phyloP scores from a whole-genome alignment of 192 early-diverging fungal species.

The Physocladia obscura region DNA sequence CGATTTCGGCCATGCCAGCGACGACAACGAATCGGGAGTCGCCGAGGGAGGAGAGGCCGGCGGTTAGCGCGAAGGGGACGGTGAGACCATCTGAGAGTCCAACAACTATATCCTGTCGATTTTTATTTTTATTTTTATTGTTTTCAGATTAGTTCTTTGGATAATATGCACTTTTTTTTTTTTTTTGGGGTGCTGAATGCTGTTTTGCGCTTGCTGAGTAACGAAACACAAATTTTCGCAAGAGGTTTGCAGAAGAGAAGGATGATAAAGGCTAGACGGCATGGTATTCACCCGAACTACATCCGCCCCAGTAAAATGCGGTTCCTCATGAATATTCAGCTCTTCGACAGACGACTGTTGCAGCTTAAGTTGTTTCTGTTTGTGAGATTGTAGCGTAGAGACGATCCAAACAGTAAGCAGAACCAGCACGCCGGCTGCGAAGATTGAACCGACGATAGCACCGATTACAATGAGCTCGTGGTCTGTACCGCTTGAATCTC shows the following conservation, averaged over 20 bases:
- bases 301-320: constrained; percentile 32
- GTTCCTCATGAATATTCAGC: constrained; percentile 27
- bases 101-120: background rate
- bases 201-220: too few relatives aligned
- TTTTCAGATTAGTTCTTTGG: background rate
- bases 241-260: too few relatives aligned
- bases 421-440: background rate
- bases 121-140: background rate
- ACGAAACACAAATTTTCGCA: background rate
- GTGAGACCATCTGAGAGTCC: constrained; percentile 42
- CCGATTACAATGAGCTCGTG: background rate
- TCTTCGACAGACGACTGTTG: background rate
- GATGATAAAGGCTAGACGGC: background rate
- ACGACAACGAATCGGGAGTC: constrained; percentile 53
- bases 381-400: background rate
- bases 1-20: constrained; percentile 56
- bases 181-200: too few relatives aligned
- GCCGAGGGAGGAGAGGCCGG: constrained; percentile 55
- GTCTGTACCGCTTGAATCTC: too few relatives aligned
- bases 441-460: background rate
- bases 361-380: background rate
- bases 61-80: constrained; percentile 66
- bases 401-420: background rate
- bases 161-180: too few relatives aligned
- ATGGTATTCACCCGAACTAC: constrained; percentile 17